Evolutionary conservation across 1,284 basidiomycete genomes (phyloP), one percentile per base, ranked within the genome.

Genomic region (Cyathus olla): DNA sequence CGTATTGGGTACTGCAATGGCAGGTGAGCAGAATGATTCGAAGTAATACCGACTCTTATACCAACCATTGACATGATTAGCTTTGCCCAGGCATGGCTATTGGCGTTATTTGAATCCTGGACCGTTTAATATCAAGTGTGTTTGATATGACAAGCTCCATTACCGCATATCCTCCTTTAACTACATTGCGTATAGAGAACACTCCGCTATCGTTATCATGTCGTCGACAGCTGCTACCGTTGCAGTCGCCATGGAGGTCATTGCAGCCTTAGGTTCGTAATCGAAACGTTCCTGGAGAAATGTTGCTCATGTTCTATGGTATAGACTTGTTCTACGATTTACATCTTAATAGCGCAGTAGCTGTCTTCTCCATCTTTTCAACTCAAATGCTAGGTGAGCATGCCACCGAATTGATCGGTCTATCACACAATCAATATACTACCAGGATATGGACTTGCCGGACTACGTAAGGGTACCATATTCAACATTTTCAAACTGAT

Each of bases 151-250:
- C 26, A n/a, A n/a, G n/a, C n/a, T n/a, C n/a, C n/a, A n/a, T n/a
- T n/a, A n/a, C n/a, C n/a, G n/a, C n/a, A n/a, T n/a, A n/a, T n/a
- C n/a, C n/a, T n/a, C n/a, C n/a, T n/a, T n/a, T 35, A 29, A 27
- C 49, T 24, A 46, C 48, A 29, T 47, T 11, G 15, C 26, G 42
- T 37, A 60, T 64, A 84, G 85, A 57, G 83, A 89, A 66, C 86
- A 89, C 63, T 84, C 85, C 0, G 80, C 78, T 3, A 87, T 89
- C 50, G 83, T 86, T 17, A 86, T 89, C 63, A 88, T 89, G 86
- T 76, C 86, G 1, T 86, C 86, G 2, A 88, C 88, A 8, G 86
- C 87, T 0, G 79, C 86, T 0, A 80, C 79, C 3, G 85, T 86
- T 0, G 87, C 88, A 1, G 78, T 82, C 51, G 86, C 86, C 6